Base-by-base conservation (phyloP, 169 alveolate genomes). In the Cryptosporidium andersoni region DNA sequence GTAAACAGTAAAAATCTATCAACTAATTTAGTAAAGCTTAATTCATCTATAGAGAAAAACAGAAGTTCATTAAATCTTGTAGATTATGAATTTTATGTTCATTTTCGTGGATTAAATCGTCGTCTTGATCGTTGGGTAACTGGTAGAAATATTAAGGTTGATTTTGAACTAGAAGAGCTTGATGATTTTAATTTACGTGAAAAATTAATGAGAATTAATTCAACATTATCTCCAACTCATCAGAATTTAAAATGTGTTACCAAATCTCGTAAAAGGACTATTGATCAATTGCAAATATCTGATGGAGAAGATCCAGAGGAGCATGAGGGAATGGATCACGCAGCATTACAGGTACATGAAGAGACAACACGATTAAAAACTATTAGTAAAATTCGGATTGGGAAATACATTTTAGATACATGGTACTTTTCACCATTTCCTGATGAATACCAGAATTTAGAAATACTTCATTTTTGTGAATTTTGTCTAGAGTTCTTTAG, bases 351-450 rank as follows among this genome's bases (percentile, higher is more conserved):
- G 43, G 98, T 94, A 52, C 99, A 97, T 82, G 99, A 97, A 82
- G 97, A 95, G 82, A 95, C 96, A 36, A 98, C 99, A 4, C 95
- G 96, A 89, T 60, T 95, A 65, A 97, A 95, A 82, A 96, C 98
- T 11, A 96, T 97, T 12, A 95, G 94, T 60, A 92, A 92, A 80
- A 94, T 98, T 37, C 93, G 93, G 66, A 93, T 97, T 39, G 99
- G 99, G 4, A 91, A 92, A 52, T 92, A 90, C 90, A 66, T 94
- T 63, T 95, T 97, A 25, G 99, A 96, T 81, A 93, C 99, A 9
- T 98, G 99, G 99, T 98, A 97, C 82, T 98, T 95, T 88, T 95
- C 99, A 39, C 99, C 99, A 16, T 96, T 95, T 64, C 99, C 99
- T 7, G 95, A 94, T 65, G 98, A 94, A 53, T 97, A 92, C 80